phyloP scores from a whole-genome alignment of 164 flowering plant genomes.

The Vitis cinerea region DNA sequence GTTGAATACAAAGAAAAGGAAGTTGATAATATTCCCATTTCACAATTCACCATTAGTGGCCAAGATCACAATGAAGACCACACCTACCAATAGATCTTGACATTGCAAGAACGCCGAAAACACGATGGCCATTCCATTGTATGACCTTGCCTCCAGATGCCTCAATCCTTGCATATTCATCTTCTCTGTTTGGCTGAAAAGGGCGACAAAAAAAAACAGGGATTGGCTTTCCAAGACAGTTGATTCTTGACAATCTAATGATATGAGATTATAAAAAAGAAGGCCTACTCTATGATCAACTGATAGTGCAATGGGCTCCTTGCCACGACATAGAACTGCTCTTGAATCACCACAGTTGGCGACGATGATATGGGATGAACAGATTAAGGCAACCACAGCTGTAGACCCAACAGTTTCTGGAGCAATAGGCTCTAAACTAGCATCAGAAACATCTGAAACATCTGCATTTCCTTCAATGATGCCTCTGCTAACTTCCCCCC shows the following conservation, averaged over 20 bases:
- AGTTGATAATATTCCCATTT: too few relatives aligned
- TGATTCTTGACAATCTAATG: not conserved
- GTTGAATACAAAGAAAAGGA: not conserved
- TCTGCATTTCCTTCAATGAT: slow-evolving; percentile 11
- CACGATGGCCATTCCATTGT: slow-evolving; percentile 33
- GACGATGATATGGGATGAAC: slow-evolving; percentile 48
- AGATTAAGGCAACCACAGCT: slow-evolving; percentile 50
- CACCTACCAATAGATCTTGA: slow-evolving; percentile 45
- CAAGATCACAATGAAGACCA: not conserved
- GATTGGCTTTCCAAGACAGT: not conserved
- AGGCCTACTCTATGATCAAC: slow-evolving; percentile 67
- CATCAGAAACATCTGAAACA: slow-evolving; percentile 21
- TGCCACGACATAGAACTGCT: slow-evolving; percentile 55
- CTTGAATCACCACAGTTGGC: slow-evolving; percentile 67
- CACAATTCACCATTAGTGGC: not conserved
- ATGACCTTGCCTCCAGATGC: slow-evolving; percentile 39
- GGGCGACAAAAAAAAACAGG: not conserved
- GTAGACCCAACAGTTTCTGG: slow-evolving; percentile 64
- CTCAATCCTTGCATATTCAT: slow-evolving; percentile 37
- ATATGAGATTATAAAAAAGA: not conserved
- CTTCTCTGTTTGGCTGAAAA: slow-evolving; percentile 35
- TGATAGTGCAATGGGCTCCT: slow-evolving; percentile 53
- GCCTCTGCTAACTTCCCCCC: slow-evolving; percentile 25
- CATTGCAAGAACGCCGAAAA: slow-evolving; percentile 42
- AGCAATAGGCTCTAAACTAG: slow-evolving; percentile 27